Conservation (phyloP, 805 yeast species). For the Suhomyces pyralidae region DNA sequence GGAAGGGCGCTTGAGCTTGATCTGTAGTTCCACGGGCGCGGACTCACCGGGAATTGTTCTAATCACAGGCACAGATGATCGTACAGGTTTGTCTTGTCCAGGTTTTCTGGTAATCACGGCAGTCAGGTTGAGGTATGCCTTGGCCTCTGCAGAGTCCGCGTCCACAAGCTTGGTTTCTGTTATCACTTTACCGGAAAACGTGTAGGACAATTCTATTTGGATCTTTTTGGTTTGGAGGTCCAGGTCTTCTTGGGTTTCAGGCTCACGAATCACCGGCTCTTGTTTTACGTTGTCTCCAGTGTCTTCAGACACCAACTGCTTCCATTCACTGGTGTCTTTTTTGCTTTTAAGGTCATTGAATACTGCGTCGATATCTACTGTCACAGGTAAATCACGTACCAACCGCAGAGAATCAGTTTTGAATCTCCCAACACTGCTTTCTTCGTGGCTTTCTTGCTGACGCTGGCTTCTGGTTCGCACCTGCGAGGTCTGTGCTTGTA, state of each 20-base stretch:
- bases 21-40: constrained; percentile 41
- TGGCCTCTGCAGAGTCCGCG: constrained; percentile 79
- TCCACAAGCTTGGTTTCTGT: constrained; percentile 79
- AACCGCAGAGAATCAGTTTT: constrained; percentile 16
- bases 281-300: constrained; percentile 4
- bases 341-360: constrained; percentile 25
- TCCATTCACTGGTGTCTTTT: constrained; percentile 9
- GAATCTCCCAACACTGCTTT: constrained; percentile 11
- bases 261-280: background rate
- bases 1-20: constrained; percentile 70
- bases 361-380: constrained; percentile 31
- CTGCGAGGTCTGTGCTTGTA: constrained; percentile 54
- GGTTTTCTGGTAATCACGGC: constrained; percentile 27
- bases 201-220: constrained; percentile 71
- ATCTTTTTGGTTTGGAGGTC: constrained; percentile 46
- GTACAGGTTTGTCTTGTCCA: constrained; percentile 6
- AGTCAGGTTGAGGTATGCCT: constrained; percentile 66
- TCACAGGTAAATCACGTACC: constrained; percentile 7
- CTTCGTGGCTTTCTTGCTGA: constrained; percentile 30
- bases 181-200: constrained; percentile 83
- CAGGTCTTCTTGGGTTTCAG: constrained; percentile 13
- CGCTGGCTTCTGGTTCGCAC: constrained; percentile 70
- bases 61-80: constrained; percentile 34
- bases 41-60: constrained; percentile 29
- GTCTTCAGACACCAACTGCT: constrained; percentile 10